Base-by-base conservation (phyloP, 345 rosid genomes). In the Hibiscus mutabilis region DNA sequence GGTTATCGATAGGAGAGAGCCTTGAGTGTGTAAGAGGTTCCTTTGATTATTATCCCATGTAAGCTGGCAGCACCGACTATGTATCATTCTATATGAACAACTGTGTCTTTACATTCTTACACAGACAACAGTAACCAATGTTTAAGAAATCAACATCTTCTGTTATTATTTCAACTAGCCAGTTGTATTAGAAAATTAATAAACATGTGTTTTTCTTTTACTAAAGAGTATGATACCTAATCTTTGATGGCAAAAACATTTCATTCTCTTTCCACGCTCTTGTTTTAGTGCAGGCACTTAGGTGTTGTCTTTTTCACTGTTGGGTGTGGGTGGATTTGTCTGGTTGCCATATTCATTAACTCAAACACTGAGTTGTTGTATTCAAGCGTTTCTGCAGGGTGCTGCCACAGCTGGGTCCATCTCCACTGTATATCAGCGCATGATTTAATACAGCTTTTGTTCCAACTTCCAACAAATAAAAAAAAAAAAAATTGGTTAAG, bases 1-100 rank as follows among this genome's bases (percentile, higher is more conserved):
- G 89, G 80, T 70, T 78, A 52, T 87, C 87, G 37, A 4, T 85
- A 69, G 91, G 86, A 58, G 91, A 87, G 80, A 79, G 87, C 72
- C 75, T 85, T 4, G 84, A 80, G 25, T 87, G 84, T 53, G 74
- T 84, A 66, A 83, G 66, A 67, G 88, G 91, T 66, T 68, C 87
- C 27, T 83, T 84, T 22, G 85, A 83, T 63, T 76, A 80, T 35
- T 80, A 35, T 6, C 6, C 40, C 40, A 35, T 35, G 40, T 6
- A 68, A 70, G 42, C 19, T 6, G 40, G 19, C 57, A 8, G 57
- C 56, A 22, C 16, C 25, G 56, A 31, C 5, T 66, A 11, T 33
- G 40, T 35, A 35, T 66, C 37, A 15, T 66, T 25, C 55, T 25
- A 37, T 46, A 66, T 37, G 35, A 66, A 66, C 37, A 46, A 13